Evolutionary conservation across 1,284 basidiomycete genomes (phyloP), one percentile per base, ranked within the genome.

Genomic region (Sporisorium scitamineum): DNA sequence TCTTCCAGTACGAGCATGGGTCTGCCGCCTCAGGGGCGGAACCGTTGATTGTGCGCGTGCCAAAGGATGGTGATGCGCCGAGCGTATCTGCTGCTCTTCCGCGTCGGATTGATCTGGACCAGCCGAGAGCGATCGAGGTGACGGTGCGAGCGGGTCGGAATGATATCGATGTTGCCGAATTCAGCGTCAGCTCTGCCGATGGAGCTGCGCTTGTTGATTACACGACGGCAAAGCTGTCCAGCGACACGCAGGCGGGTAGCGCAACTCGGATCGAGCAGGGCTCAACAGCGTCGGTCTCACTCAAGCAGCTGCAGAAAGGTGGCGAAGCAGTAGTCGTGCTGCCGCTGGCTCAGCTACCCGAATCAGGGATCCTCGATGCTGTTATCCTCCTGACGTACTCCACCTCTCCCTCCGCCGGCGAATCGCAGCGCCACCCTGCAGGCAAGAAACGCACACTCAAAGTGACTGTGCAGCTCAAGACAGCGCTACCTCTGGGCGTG

Each of bases 401-500:
- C 20, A 42, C 39, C 39, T 20, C 39, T 3, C 6, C 51, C 11
- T 29, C 70, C 1, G 5, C 39, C 2, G 3, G 20, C 31, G 34
- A 10, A 3, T 22, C 37, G 24, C 57, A 59, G 24, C 63, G 66
- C n/a, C 48, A 61, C n/a, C 34, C 57, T 1, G 13, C 26, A 1
- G 76, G 62, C 41, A 62, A 51, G 41, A 54, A 50, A 41, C 72
- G 76, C 22, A 51, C 54, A 11, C 68, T 70, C 14, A 57, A 59
- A 14, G 47, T 45, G 10, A 29, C 51, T 1, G 41, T 76, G 16
- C 56, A 52, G 20, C 58, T 80, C 5, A 32, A 42, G 5, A 68
- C 80, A 29, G 73, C 76, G 0, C 57, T 84, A 14, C 84, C 83
- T 2, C 69, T 85, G 16, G 82, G 83, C 24, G 82, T 85, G 32